A percentile compares a stretch with the other conserved stretches of the same genome.
Conservation (phyloP, 2,329 filamentous ascomycete species). For the Chaetomium globosum region DNA sequence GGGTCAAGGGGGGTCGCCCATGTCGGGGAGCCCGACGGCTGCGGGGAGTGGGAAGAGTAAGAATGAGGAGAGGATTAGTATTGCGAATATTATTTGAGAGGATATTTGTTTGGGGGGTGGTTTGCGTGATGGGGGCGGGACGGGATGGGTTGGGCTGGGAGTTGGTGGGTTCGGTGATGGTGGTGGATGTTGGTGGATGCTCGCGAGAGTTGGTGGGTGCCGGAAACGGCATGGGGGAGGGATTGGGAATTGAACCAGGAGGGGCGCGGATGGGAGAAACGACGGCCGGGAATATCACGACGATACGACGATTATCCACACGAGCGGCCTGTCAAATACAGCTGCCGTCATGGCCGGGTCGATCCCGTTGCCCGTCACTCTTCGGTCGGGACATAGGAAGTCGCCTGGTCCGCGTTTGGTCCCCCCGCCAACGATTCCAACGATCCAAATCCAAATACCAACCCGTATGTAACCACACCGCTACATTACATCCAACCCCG, state of each 20-base stretch:
- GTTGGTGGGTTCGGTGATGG: not conserved
- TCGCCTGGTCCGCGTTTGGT: too few species aligned
- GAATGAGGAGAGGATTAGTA: conserved; percentile 50
- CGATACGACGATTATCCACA: conserved; percentile 1
- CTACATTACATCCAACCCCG: too few species aligned
- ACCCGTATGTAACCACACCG: not conserved
- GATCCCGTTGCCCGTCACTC: too few species aligned
- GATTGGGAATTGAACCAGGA: not conserved
- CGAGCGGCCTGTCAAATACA: not conserved
- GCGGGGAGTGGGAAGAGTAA: conserved; percentile 41
- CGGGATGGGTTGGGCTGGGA: too few species aligned
- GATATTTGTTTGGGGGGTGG: not conserved
- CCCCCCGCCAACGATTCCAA: too few species aligned
- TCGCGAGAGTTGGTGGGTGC: not conserved
- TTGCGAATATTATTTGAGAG: conserved; percentile 48
- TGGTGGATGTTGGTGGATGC: not conserved
- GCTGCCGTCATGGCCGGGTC: too few species aligned
- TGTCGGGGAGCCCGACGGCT: conserved; percentile 38
- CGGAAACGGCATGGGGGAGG: not conserved
- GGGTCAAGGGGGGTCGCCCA: conserved; percentile 27
- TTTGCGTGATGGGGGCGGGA: too few species aligned
- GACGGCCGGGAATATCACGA: not conserved
- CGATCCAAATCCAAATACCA: too few species aligned
- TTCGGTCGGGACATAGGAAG: too few species aligned
- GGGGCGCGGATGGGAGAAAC: not conserved